These are phyloP conservation scores for Gracilaria vermiculophylla DNA, from an alignment of 23 red algal genomes.

Conservation along the genomic window DNA sequence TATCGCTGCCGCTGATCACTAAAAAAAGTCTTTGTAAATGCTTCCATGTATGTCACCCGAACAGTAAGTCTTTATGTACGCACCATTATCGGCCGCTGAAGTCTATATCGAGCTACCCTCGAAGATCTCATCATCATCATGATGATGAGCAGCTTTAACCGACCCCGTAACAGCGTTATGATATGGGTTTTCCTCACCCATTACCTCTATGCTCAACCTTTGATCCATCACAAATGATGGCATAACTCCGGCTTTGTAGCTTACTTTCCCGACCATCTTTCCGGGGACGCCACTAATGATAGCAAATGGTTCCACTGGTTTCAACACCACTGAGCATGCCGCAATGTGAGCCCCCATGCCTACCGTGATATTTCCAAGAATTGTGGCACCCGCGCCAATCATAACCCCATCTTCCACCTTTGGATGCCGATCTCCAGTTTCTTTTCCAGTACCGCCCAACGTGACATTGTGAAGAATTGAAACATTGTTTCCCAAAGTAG, in stretches of 20 bases:
- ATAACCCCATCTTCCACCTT: constrained; percentile 95
- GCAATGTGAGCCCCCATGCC: constrained; percentile 90
- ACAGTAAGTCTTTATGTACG: no score
- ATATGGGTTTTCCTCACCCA: constrained; percentile 58
- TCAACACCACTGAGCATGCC: constrained; percentile 92
- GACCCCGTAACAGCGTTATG: constrained; percentile 64
- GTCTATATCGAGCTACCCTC: constrained; percentile 48
- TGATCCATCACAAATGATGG: constrained; percentile 77
- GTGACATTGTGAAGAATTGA: constrained; percentile 99
- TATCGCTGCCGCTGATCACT: background rate
- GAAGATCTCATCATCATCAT: constrained; percentile 25
- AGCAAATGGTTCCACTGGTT: constrained; percentile 83
- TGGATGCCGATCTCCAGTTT: constrained; percentile 92
- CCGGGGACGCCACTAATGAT: constrained; percentile 96
- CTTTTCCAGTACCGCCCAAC: constrained; percentile 95
- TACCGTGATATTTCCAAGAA: constrained; percentile 94
- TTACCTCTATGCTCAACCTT: constrained; percentile 63
- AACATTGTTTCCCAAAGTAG: constrained; percentile 86
- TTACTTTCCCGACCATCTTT: constrained; percentile 81
- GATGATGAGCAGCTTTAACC: constrained; percentile 29
- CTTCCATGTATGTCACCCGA: background rate
- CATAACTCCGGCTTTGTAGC: constrained; percentile 51
- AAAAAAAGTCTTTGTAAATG: background rate
- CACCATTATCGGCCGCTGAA: background rate
- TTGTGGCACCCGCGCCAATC: constrained; percentile 92